Percentiles rank a stretch among this genome's conserved stretches.
These are phyloP conservation scores for Quercus dentata DNA, from an alignment of 306 rosid species.

Conservation along the genomic window DNA sequence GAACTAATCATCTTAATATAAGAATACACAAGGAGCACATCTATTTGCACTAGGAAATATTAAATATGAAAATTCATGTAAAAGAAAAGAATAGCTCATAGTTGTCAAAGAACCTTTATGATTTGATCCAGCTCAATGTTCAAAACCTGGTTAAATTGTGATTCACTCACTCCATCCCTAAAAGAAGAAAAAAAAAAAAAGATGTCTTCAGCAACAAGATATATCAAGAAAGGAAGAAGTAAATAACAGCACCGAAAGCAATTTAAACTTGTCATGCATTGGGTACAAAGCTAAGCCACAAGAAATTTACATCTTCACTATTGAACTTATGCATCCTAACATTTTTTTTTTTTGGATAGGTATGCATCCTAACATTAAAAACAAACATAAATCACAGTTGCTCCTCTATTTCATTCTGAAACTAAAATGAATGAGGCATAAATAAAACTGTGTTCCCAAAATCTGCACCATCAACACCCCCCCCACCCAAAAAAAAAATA, in stretches of 20 bases:
- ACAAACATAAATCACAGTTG: neutral
- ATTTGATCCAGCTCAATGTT: slow-evolving; percentile 84
- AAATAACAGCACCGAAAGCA: neutral
- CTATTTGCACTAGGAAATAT: neutral
- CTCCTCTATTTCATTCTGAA: neutral
- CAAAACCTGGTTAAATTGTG: slow-evolving; percentile 87
- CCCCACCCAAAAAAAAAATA: neutral
- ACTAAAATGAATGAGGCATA: neutral
- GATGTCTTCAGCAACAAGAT: slow-evolving; percentile 2
- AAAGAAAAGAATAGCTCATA: neutral
- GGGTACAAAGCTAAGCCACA: neutral
- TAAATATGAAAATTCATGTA: neutral
- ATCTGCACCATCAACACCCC: neutral
- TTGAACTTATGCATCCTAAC: neutral
- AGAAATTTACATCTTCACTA: neutral
- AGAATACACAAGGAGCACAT: neutral
- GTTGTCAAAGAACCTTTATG: slow-evolving; percentile 55
- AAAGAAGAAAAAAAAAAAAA: slow-evolving; percentile 18
- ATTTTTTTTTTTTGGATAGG: neutral
- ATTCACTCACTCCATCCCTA: slow-evolving; percentile 95
- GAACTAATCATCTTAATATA: neutral
- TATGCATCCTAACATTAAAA: neutral
- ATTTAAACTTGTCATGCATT: neutral
- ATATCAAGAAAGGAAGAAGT: slow-evolving; percentile 1
- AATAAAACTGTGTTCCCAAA: neutral